A percentile compares a stretch with the other conserved stretches of the same genome.
These are phyloP conservation scores for Fusarium robinianum DNA, from an alignment of 2,329 filamentous ascomycete genomes.

Conservation along the genomic window DNA sequence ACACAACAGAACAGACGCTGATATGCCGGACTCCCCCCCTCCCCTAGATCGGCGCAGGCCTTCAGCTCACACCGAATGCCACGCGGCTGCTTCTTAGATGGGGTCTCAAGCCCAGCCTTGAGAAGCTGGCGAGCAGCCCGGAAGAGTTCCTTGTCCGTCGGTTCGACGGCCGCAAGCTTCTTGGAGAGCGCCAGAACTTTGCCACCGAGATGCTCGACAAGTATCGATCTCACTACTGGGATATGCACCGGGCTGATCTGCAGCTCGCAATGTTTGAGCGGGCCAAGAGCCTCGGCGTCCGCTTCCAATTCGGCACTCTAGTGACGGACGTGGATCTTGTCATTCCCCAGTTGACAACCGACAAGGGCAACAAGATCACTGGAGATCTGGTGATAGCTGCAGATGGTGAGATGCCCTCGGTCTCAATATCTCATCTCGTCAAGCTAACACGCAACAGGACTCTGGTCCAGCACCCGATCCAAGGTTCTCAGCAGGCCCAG, in stretches of 20 bases:
- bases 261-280: constrained; percentile 10
- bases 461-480: constrained; percentile 6
- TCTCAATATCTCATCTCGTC: not conserved
- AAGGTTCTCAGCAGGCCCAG: constrained; percentile 2
- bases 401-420: constrained; percentile 1
- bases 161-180: constrained; percentile 7
- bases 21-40: not conserved
- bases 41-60: constrained; percentile 3
- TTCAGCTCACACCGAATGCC: constrained; percentile 7
- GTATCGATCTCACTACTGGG: constrained; percentile 9
- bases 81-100: constrained; percentile 4
- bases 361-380: not conserved
- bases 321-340: constrained; percentile 2
- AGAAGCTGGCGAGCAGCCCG: constrained; percentile 6
- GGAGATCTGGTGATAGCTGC: constrained; percentile 5
- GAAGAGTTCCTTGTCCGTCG: constrained; percentile 10
- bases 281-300: constrained; percentile 3
- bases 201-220: constrained; percentile 8
- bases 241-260: constrained; percentile 14
- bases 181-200: constrained; percentile 6
- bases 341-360: not conserved
- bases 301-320: constrained; percentile 1
- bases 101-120: constrained; percentile 1
- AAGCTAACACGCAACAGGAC: constrained; percentile 3
- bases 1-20: not conserved